Evolutionary conservation across 2,329 filamentous ascomycete genomes (phyloP), one percentile per base, ranked within the genome.

Genomic region (Botryosphaeria dothidea): DNA sequence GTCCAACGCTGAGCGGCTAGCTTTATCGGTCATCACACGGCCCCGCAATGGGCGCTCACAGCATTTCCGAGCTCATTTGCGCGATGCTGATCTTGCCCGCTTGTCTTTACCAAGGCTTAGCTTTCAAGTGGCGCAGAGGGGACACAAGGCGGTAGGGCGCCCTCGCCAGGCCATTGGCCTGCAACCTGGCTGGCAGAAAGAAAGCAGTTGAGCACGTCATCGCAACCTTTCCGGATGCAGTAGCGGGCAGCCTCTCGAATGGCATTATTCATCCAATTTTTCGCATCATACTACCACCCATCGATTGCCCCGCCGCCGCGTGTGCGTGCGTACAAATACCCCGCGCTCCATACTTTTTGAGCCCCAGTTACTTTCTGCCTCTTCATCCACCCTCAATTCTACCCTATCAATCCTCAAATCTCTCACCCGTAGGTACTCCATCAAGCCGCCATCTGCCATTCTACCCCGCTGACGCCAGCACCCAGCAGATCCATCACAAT

Each of bases 231-330:
- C 56, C 56, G 23, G 9, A 60, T 46, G 25, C 41, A 60, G 56
- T 23, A 60, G 27, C 46, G 56, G 27, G 13, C 15, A 45, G 54
- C 23, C 36, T n/a, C 31, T 21, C 25, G 17, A n/a, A 62, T 62
- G 58, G 58, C 58, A 62, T 51, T 62, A 62, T 62, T 62, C 58
- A 56, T 54, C 48, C 49, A 43, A 52, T 56, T 57, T 60, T 51
- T 65, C 52, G 48, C 63, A 65, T 60, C 63, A 65, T 65, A 52
- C 45, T 21, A 63, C 31, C 45, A 31, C 31, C 43, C 25, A 17
- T 45, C 23, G 25, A 29, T 4, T 60, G 56, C 56, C 56, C 34
- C 48, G 48, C 48, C 58, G 34, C 23, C 34, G 38, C 6, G n/a
- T 9, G n/a, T 13, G n/a, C 19, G n/a, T 13, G 36, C 60, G 36